These are phyloP conservation scores for Ogataea degrootiae DNA, from an alignment of 805 yeast species.

Conservation along the genomic window DNA sequence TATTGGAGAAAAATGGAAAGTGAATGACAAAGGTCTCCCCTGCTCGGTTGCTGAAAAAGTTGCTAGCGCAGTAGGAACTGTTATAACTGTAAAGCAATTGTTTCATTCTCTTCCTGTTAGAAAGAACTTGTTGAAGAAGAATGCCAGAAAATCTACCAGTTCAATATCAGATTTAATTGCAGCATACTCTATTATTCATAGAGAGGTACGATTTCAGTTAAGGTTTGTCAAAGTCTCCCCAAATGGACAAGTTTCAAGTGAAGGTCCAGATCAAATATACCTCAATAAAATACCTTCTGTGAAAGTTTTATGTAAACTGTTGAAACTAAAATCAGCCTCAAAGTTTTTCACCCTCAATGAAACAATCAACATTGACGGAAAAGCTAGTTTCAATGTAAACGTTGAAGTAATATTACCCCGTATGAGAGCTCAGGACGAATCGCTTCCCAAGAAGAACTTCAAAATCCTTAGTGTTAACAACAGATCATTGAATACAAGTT, in stretches of 20 bases:
- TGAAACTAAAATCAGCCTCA: conserved; percentile 14
- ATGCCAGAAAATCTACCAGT: conserved; percentile 21
- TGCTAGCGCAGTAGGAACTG: conserved; percentile 33
- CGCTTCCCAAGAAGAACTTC: conserved; percentile 17
- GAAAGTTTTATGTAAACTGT: conserved; percentile 10
- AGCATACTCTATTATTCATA: conserved; percentile 29
- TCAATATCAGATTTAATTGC: conserved; percentile 22
- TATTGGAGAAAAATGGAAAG: conserved; percentile 34
- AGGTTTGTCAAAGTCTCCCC: conserved; percentile 16
- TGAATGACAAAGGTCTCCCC: conserved; percentile 26
- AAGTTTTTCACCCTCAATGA: conserved; percentile 13
- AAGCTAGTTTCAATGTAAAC: background rate
- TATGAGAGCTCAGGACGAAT: conserved; percentile 27
- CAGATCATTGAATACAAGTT: conserved; percentile 24
- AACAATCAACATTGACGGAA: conserved; percentile 4
- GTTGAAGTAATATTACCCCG: conserved; percentile 29
- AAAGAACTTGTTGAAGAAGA: conserved; percentile 25
- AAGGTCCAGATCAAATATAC: conserved; percentile 9
- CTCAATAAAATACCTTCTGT: conserved; percentile 6
- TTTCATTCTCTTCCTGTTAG: conserved; percentile 32
- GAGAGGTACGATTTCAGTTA: conserved; percentile 29
- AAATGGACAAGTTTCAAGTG: conserved; percentile 10
- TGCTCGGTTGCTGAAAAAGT: conserved; percentile 14
- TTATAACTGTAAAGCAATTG: conserved; percentile 28
- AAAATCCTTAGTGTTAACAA: conserved; percentile 32